phyloP scores from a whole-genome alignment of 208 protist genomes.

The Leishmania martiniquensis region DNA sequence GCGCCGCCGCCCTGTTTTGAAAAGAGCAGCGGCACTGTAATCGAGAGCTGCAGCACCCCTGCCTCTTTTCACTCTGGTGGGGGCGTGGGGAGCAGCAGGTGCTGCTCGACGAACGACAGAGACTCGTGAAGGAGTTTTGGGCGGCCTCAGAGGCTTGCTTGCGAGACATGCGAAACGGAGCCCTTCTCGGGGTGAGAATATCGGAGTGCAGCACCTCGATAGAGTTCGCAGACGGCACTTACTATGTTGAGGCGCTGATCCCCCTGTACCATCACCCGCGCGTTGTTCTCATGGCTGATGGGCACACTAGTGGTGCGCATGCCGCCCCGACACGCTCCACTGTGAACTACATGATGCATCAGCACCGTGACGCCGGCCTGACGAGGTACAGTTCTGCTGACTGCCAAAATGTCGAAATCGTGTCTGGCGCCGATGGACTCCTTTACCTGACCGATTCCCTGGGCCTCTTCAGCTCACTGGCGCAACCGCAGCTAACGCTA shows the following conservation, averaged over 20 bases:
- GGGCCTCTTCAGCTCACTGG: slow-evolving; percentile 37
- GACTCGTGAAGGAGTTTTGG: slow-evolving; percentile 36
- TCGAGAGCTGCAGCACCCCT: slow-evolving; percentile 47
- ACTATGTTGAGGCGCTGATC: slow-evolving; percentile 51
- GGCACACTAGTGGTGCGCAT: slow-evolving; percentile 12
- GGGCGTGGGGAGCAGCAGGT: slow-evolving; percentile 19
- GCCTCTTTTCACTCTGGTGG: slow-evolving; percentile 37
- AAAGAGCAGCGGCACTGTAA: slow-evolving; percentile 56
- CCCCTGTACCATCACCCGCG: slow-evolving; percentile 51
- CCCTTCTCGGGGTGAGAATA: slow-evolving; percentile 4
- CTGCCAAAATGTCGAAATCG: slow-evolving; percentile 40
- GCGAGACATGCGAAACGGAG: slow-evolving; percentile 6
- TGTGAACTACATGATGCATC: slow-evolving; percentile 19
- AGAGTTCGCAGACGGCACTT: slow-evolving; percentile 23
- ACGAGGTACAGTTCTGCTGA: slow-evolving; percentile 9
- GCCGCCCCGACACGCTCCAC: not conserved
- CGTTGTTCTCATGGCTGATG: slow-evolving; percentile 36
- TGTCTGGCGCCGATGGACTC: slow-evolving; percentile 42
- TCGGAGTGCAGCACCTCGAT: slow-evolving; percentile 38
- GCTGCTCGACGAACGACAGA: slow-evolving; percentile 8
- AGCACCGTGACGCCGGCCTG: slow-evolving; percentile 16
- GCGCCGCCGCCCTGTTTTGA: slow-evolving; percentile 33
- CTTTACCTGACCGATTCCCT: slow-evolving; percentile 62
- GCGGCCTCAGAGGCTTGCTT: slow-evolving; percentile 20
- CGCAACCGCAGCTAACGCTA: slow-evolving; percentile 14